phyloP scores from a whole-genome alignment of 345 rosid genomes.

The Odontarrhena argentea region DNA sequence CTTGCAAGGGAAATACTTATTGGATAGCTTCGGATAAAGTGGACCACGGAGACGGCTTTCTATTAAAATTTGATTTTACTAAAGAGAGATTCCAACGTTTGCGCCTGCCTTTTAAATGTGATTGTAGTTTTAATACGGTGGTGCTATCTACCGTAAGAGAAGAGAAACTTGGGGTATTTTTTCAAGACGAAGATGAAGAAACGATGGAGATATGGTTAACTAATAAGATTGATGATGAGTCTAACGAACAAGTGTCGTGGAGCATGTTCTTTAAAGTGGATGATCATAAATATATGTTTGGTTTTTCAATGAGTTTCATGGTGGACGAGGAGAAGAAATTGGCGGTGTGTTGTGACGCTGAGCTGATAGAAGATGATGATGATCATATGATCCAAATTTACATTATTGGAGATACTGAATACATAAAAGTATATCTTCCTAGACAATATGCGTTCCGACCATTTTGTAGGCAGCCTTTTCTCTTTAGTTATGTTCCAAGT shows the following conservation, averaged over 20 bases:
- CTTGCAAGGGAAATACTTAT: not conserved
- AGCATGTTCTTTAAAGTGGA: not conserved
- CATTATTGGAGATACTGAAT: not conserved
- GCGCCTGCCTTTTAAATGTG: not conserved
- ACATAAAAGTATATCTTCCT: not conserved
- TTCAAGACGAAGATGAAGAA: not conserved
- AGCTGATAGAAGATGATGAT: not conserved
- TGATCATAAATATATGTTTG: not conserved
- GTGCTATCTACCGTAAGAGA: slow-evolving; percentile 5
- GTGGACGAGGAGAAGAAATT: slow-evolving; percentile 2
- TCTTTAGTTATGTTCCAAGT: not conserved
- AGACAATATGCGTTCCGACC: not conserved
- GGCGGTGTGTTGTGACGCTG: not conserved
- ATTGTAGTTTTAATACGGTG: not conserved
- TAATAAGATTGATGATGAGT: not conserved
- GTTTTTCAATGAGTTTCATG: slow-evolving; percentile 3
- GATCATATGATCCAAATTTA: not conserved
- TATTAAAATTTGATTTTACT: not conserved
- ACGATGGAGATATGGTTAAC: slow-evolving; percentile 3
- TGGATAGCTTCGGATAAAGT: not conserved
- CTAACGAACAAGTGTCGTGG: not conserved
- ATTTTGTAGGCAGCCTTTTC: not conserved
- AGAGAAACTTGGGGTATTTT: not conserved
- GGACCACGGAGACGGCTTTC: too few relatives aligned
- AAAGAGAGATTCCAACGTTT: not conserved